phyloP scores from a whole-genome alignment of 139 green algal species.

The Micractinium conductrix region DNA sequence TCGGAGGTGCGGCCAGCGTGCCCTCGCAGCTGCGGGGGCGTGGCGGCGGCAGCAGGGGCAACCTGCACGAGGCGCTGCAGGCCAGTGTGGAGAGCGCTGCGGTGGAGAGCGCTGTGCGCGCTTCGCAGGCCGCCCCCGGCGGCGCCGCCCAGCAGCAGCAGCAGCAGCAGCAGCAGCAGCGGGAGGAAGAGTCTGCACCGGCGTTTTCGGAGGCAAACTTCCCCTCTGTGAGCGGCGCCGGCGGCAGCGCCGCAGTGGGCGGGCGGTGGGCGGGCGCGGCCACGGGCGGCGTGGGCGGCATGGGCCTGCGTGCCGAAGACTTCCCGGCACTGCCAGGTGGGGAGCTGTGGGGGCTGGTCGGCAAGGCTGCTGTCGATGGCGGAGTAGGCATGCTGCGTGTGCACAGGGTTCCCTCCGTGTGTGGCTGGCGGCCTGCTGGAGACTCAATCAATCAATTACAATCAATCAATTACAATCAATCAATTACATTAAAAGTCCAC shows the following conservation, averaged over 20 bases:
- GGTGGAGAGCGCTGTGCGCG: slow-evolving; percentile 34
- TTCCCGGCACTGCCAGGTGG: slow-evolving; percentile 70
- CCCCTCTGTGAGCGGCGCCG: slow-evolving; percentile 31
- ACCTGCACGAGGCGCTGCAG: slow-evolving; percentile 28
- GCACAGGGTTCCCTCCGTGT: too few species aligned
- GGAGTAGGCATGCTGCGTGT: too few species aligned
- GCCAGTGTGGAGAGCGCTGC: slow-evolving; percentile 51
- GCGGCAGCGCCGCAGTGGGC: slow-evolving; percentile 17
- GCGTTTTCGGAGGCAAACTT: slow-evolving; percentile 63
- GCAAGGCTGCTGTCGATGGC: neutral
- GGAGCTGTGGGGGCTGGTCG: slow-evolving; percentile 26
- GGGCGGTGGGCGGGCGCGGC: slow-evolving; percentile 50
- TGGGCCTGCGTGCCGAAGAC: slow-evolving; percentile 48
- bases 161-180: neutral
- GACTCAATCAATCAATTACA: too few species aligned
- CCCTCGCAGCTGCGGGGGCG: slow-evolving; percentile 29
- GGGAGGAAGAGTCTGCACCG: neutral
- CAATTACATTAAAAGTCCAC: too few species aligned
- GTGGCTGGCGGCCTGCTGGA: too few species aligned
- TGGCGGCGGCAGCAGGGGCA: slow-evolving; percentile 13
- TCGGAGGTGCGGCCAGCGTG: slow-evolving; percentile 52
- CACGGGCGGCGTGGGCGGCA: neutral
- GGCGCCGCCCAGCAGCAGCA: neutral
- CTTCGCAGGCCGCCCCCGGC: neutral
- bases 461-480: too few species aligned